Conservation (phyloP, 2,329 filamentous ascomycete species). For the Chaetomiaceae sp. region DNA sequence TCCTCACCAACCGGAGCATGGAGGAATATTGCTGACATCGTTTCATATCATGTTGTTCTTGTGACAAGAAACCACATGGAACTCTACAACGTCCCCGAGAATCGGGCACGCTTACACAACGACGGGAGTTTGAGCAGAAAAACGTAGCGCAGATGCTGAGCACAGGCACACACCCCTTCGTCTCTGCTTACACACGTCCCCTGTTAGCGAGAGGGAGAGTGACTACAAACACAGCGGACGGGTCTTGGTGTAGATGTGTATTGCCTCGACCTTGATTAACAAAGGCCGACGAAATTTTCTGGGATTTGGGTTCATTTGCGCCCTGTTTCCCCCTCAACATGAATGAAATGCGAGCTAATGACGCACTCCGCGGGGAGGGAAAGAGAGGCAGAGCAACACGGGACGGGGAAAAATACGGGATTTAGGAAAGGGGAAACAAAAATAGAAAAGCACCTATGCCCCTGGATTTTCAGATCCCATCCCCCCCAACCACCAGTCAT, state of each 20-base stretch:
- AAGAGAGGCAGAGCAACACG: conserved; percentile 15
- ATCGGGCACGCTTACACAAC: too few relatives aligned
- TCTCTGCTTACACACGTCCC: too few relatives aligned
- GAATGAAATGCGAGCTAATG: conserved; percentile 6
- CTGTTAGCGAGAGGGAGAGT: too few relatives aligned
- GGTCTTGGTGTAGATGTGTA: conserved; percentile 7
- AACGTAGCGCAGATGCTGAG: too few relatives aligned
- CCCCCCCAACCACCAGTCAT: conserved; percentile 26
- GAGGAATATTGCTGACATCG: too few relatives aligned
- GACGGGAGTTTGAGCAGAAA: too few relatives aligned
- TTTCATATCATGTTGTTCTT: too few relatives aligned
- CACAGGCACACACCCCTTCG: too few relatives aligned
- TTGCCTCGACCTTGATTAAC: not conserved
- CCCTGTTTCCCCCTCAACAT: not conserved
- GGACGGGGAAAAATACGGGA: conserved; percentile 19
- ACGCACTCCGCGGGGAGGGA: not conserved
- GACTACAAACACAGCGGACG: not conserved
- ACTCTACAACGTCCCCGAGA: too few relatives aligned
- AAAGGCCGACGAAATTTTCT: not conserved
- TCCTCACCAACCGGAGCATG: too few relatives aligned
- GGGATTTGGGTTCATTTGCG: conserved; percentile 1
- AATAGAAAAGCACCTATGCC: conserved; percentile 33
- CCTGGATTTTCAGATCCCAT: conserved; percentile 35
- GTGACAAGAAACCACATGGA: too few relatives aligned
- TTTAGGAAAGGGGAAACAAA: conserved; percentile 26